Conservation (phyloP, 768 basidiomycete genomes). For the Phallus indusiatus region DNA sequence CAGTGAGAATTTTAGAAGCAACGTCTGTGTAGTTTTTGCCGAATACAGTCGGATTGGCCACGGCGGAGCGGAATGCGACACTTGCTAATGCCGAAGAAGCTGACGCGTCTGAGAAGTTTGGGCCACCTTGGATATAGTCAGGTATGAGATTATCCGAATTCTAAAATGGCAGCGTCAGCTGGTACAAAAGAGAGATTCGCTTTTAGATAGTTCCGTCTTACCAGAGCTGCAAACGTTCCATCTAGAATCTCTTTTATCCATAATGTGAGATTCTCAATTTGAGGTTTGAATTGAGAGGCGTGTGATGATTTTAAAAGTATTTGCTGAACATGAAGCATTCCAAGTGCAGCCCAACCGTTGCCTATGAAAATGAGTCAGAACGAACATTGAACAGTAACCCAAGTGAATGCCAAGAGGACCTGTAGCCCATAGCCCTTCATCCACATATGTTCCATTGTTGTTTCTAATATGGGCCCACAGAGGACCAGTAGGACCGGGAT, state of each 20-base stretch:
- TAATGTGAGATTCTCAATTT: conserved; percentile 21
- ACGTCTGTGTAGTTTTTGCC: conserved; percentile 22
- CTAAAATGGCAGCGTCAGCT: conserved; percentile 11
- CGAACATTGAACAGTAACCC: neutral
- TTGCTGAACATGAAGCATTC: conserved; percentile 30
- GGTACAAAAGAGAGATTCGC: neutral
- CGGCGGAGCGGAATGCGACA: conserved; percentile 19
- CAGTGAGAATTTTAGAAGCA: conserved; percentile 23
- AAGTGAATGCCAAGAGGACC: conserved; percentile 13
- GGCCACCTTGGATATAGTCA: conserved; percentile 26
- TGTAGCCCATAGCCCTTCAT: conserved; percentile 27
- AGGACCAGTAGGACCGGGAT: conserved; percentile 20
- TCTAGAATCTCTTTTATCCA: conserved; percentile 30
- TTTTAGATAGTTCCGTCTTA: conserved; percentile 11
- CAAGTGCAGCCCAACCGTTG: conserved; percentile 34
- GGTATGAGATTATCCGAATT: conserved; percentile 24
- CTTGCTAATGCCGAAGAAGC: conserved; percentile 22
- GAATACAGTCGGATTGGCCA: conserved; percentile 23
- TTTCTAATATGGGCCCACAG: conserved; percentile 32
- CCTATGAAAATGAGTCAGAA: conserved; percentile 9
- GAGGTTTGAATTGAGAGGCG: conserved; percentile 19
- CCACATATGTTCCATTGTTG: conserved; percentile 10
- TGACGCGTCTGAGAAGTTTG: conserved; percentile 27
- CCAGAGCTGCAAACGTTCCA: conserved; percentile 19
- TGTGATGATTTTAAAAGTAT: conserved; percentile 26